phyloP scores from a whole-genome alignment of 2,329 filamentous ascomycete genomes.

The Xylariaceae sp. region DNA sequence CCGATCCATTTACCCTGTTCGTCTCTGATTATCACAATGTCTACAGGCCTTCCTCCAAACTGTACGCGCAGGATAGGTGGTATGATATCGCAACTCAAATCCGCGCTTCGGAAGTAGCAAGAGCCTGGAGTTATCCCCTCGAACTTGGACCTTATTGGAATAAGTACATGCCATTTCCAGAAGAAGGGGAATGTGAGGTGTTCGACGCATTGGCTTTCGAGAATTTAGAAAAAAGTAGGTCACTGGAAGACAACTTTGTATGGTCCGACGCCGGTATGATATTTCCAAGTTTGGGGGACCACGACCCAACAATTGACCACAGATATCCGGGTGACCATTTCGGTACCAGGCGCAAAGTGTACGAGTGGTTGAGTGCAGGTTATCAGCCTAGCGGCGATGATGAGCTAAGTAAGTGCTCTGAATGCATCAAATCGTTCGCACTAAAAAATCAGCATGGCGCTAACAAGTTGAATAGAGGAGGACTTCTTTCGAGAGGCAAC shows the following conservation, averaged over 20 bases:
- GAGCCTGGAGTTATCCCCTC: background rate
- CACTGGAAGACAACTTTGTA: background rate
- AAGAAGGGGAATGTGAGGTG: background rate
- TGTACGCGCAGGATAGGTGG: background rate
- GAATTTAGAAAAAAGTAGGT: background rate
- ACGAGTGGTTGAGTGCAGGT: background rate
- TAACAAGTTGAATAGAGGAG: background rate
- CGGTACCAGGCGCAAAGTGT: background rate
- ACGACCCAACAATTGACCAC: background rate
- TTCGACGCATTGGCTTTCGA: background rate
- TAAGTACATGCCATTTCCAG: background rate
- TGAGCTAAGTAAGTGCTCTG: background rate
- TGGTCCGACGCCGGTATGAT: background rate
- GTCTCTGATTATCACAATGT: background rate
- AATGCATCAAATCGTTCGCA: background rate
- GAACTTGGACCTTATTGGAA: background rate
- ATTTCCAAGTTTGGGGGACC: background rate
- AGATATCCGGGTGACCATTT: background rate
- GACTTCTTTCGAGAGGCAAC: background rate
- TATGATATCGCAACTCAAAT: background rate
- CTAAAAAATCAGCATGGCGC: background rate
- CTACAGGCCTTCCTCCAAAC: background rate
- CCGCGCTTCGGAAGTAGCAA: background rate
- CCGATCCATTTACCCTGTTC: background rate
- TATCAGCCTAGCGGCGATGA: background rate